Evolutionary conservation across 257 asterid genomes (phyloP), one percentile per base, ranked within the genome.

Genomic region (Solanum peruvianum): DNA sequence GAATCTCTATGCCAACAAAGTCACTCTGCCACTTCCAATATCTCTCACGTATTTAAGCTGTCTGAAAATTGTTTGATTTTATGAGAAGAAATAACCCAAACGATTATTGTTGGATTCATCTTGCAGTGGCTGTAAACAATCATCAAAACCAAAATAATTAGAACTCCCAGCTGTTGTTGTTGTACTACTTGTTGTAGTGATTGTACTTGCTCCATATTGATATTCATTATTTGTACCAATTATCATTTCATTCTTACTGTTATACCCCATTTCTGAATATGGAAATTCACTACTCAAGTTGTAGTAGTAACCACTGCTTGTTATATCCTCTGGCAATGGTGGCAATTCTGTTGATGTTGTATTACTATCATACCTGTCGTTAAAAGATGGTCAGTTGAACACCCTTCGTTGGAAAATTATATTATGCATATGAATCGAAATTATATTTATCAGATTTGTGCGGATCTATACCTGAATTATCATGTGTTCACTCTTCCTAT

Each of bases 321-420:
- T 96, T 25, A 95, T 96, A 29, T 96, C 99, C 41, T 98, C 98
- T 23, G 99, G 98, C 89, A 96, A 73, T 6, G 99, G 99, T 14
- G 99, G 99, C 89, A 96, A 91, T 72, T 96, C 98, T 8, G 88
- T 88, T 31, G 56, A 41, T 21, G 73, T 21, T 29, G 37, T 21
- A 6, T 73, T 56, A 8, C 6, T 85, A 35, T 41, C 9, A 1
- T 77, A 73, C 16, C 86, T 78, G 27, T 62, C 29, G 23, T 41
- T 41, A 83, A 82, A 76, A 27, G 15, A 70, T 16, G 94, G 87
- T 93, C 27, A 4, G 47, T 35, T 71, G 45, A 35, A 33, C 25
- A 18, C 1, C 4, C 16, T 71, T 70, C 1, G 4, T 71, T 6
- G 3, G 0, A 13, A 69, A 69, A 31, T 69, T 31, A 69, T 29